phyloP scores from a whole-genome alignment of 2,329 filamentous ascomycete species.

The Colletotrichum sp. region DNA sequence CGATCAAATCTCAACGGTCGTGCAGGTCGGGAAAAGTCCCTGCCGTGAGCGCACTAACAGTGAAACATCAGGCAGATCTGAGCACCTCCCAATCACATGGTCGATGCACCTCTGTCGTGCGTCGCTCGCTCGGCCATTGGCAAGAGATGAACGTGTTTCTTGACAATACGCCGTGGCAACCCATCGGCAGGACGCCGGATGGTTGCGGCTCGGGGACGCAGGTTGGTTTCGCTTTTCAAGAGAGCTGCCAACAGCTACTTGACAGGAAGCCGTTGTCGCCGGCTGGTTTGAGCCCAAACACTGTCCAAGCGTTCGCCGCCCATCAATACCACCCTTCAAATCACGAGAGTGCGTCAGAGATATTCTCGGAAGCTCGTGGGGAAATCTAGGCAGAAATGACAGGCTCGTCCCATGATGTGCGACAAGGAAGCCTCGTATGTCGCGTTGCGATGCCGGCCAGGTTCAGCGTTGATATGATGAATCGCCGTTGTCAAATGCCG shows the following conservation, averaged over 20 bases:
- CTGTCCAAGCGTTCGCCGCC: slow-evolving; percentile 6
- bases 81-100: not conserved
- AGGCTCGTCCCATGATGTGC: not conserved
- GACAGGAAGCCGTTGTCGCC: not conserved
- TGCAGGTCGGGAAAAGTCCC: not conserved
- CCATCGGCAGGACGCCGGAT: not conserved
- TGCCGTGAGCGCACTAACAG: not conserved
- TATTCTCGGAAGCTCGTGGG: not conserved
- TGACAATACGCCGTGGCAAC: not conserved
- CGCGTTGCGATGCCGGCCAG: not conserved
- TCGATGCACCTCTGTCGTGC: not conserved
- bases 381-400: not conserved
- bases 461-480: not conserved
- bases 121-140: not conserved
- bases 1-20: not conserved
- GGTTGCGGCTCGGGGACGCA: not conserved
- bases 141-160: not conserved
- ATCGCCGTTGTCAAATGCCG: not conserved
- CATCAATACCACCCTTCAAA: not conserved
- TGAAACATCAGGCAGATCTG: not conserved
- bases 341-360: not conserved
- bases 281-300: not conserved
- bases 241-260: not conserved
- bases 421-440: not conserved
- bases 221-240: not conserved